Evolutionary conservation across 306 rosid genomes (phyloP).

Genomic region (Malus asiatica): DNA sequence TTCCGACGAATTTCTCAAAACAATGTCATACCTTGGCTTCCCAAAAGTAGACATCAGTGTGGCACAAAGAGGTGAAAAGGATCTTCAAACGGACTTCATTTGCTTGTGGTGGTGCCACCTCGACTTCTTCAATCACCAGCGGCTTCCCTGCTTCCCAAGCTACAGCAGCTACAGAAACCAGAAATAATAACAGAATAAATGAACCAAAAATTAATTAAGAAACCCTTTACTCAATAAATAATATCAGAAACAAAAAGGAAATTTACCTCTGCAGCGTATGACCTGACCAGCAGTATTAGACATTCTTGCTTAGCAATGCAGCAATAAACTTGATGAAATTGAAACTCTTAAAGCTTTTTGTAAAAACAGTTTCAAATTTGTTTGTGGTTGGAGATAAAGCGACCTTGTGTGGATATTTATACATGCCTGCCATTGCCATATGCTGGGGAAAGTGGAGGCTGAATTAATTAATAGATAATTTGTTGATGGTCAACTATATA

Average conservation of each 20-base stretch:
- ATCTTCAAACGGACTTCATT: constrained; percentile 31
- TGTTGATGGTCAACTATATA: background rate
- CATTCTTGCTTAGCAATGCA: background rate
- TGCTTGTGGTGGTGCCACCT: constrained; percentile 31
- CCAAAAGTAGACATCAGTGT: constrained; percentile 31
- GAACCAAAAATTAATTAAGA: background rate
- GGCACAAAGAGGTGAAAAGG: constrained; percentile 26
- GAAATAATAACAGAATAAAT: background rate
- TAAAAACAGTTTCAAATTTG: background rate
- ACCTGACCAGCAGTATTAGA: constrained; percentile 24
- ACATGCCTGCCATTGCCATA: background rate
- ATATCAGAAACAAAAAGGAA: background rate
- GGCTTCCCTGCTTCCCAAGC: constrained; percentile 39
- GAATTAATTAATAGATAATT: background rate
- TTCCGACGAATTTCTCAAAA: background rate
- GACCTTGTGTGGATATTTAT: background rate
- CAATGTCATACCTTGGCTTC: constrained; percentile 25
- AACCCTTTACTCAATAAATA: background rate
- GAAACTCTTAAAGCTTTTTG: background rate
- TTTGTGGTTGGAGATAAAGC: background rate
- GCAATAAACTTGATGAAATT: background rate
- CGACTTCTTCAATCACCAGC: constrained; percentile 29
- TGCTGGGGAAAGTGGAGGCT: background rate
- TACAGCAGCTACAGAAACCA: constrained; percentile 20
- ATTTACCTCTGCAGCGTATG: constrained; percentile 27